phyloP scores from a whole-genome alignment of 352 stramenopile species.

The Phytophthora pini region DNA sequence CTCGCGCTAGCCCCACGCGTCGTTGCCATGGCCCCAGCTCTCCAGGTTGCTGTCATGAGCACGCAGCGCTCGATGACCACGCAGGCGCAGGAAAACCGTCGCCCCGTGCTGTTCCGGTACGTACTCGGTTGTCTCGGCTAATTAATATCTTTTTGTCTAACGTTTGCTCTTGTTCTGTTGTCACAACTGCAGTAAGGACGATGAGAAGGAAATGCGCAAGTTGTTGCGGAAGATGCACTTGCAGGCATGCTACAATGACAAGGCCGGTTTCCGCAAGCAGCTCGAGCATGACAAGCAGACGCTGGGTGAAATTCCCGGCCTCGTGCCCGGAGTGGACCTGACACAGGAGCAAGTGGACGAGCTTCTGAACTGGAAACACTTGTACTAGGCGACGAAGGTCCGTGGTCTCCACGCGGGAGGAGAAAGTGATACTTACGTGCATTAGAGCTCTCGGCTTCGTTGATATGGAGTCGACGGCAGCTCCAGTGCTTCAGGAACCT shows the following conservation, averaged over 20 bases:
- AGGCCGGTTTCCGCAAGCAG: slow-evolving; percentile 57
- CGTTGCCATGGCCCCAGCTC: slow-evolving; percentile 20
- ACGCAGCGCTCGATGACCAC: slow-evolving; percentile 29
- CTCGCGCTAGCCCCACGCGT: slow-evolving; percentile 25
- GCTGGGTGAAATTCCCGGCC: slow-evolving; percentile 63
- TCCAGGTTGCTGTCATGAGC: slow-evolving; percentile 35
- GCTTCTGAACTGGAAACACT: slow-evolving; percentile 89
- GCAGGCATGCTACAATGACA: slow-evolving; percentile 67
- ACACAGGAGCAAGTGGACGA: slow-evolving; percentile 64
- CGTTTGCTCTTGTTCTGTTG: neutral
- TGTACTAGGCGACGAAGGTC: slow-evolving; percentile 39
- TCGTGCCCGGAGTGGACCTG: slow-evolving; percentile 65
- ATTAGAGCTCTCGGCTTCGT: neutral
- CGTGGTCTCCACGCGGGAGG: slow-evolving; percentile 17
- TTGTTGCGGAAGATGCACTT: slow-evolving; percentile 82
- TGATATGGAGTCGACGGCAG: neutral
- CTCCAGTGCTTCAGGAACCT: neutral
- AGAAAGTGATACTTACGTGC: neutral
- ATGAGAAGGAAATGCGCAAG: slow-evolving; percentile 85
- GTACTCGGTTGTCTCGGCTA: neutral
- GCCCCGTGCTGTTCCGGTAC: slow-evolving; percentile 35
- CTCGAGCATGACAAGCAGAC: slow-evolving; percentile 71
- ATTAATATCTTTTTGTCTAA: slow-evolving; percentile 4
- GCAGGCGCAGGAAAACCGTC: slow-evolving; percentile 35
- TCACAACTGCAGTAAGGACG: slow-evolving; percentile 64